Evolutionary conservation across 2,329 filamentous ascomycete genomes (phyloP).

Genomic region (Talaromyces sp.): DNA sequence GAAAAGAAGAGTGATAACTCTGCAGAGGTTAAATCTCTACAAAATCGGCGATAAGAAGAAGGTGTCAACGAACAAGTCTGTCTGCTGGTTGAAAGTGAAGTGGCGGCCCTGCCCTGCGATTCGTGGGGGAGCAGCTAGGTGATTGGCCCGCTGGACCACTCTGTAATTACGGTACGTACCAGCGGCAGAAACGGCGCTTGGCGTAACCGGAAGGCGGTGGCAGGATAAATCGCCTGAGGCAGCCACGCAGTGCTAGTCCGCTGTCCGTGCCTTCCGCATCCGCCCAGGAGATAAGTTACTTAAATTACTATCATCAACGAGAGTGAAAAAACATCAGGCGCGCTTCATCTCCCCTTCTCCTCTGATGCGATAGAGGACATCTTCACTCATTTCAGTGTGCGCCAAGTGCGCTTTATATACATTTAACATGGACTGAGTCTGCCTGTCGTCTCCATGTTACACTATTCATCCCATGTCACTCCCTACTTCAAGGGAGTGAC

Average conservation of each 20-base stretch:
- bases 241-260: not conserved
- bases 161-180: not conserved
- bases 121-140: not conserved
- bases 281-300: not conserved
- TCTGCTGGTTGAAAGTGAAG: not conserved
- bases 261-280: not conserved
- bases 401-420: not conserved
- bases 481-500: conserved; percentile 9
- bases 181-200: not conserved
- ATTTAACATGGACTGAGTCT: conserved; percentile 1
- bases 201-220: not conserved
- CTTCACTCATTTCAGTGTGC: not conserved
- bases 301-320: no score
- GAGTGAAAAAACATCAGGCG: not conserved
- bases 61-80: not conserved
- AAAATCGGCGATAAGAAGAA: not conserved
- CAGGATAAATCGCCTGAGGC: not conserved
- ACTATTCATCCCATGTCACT: conserved; percentile 4
- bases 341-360: not conserved
- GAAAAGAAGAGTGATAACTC: not conserved
- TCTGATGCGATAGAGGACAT: not conserved
- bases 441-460: conserved; percentile 4
- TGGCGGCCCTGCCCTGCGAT: not conserved
- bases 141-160: not conserved
- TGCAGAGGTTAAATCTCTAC: not conserved